Conservation (phyloP, 495 filamentous ascomycete genomes). For the Trichoderma asperelloides region DNA sequence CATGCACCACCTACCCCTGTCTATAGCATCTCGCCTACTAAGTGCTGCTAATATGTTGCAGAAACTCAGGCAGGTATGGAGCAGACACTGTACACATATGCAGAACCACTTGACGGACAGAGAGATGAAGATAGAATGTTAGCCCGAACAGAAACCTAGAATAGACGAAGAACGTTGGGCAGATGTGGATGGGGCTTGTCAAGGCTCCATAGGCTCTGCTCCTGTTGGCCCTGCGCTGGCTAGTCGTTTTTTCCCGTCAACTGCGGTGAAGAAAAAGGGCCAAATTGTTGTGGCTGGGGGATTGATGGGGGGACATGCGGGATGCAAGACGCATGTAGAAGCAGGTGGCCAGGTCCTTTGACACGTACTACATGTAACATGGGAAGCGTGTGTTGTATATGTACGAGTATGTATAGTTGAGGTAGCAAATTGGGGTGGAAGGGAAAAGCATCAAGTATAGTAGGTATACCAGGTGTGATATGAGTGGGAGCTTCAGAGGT, state of each 20-base stretch:
- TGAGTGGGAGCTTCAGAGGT: too few species aligned
- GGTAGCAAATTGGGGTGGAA: too few species aligned
- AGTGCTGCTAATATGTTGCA: too few species aligned
- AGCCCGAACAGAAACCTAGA: too few species aligned
- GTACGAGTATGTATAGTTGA: neutral
- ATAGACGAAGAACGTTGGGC: too few species aligned
- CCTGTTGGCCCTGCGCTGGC: neutral
- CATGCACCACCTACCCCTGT: neutral
- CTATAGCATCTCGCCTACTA: neutral
- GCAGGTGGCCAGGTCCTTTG: neutral
- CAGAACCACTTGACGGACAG: too few species aligned
- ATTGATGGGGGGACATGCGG: neutral
- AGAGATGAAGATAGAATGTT: too few species aligned
- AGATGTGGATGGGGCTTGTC: neutral
- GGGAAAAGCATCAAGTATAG: too few species aligned
- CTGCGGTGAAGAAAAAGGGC: neutral
- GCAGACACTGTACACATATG: too few species aligned
- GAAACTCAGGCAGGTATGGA: too few species aligned
- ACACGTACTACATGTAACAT: neutral
- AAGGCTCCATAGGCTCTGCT: neutral
- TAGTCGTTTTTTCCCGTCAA: neutral
- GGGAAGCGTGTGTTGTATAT: neutral
- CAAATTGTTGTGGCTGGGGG: neutral
- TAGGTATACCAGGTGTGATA: too few species aligned
- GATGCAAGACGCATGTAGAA: slow-evolving; percentile 4